Percentiles rank a stretch among this genome's conserved stretches.
These are phyloP conservation scores for Chloropicon primus DNA, from an alignment of 139 green algal genomes.

Conservation along the genomic window DNA sequence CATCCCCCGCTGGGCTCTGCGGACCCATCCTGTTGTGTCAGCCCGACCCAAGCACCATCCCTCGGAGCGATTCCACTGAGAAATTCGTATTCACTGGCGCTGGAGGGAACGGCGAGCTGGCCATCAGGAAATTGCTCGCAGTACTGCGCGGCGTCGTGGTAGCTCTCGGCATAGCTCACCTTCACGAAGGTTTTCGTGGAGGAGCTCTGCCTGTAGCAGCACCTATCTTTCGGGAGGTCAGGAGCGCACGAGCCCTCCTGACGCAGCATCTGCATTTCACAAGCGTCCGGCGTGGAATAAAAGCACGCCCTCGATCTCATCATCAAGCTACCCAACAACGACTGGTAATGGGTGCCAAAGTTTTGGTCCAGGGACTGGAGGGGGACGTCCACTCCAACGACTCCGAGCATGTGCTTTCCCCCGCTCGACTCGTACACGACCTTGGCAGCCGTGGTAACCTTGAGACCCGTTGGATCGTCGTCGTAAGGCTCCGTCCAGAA, in stretches of 20 bases:
- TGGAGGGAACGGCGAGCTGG: neutral
- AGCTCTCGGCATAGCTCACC: neutral
- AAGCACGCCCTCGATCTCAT: neutral
- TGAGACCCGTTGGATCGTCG: neutral
- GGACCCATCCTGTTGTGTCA: neutral
- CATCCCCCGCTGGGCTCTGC: neutral
- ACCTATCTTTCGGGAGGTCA: neutral
- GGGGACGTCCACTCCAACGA: neutral
- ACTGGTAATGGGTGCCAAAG: neutral
- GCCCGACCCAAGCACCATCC: neutral
- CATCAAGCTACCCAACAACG: neutral
- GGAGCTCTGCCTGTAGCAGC: neutral
- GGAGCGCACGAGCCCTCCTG: neutral
- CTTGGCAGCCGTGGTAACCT: neutral
- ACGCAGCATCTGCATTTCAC: neutral
- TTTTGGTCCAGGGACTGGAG: neutral
- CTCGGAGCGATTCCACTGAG: neutral
- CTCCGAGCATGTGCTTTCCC: neutral
- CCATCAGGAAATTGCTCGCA: neutral
- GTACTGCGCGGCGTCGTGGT: neutral
- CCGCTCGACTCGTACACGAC: neutral
- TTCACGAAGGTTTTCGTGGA: neutral
- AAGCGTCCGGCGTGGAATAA: neutral
- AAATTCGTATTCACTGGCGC: neutral
- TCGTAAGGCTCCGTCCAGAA: neutral